These are phyloP conservation scores for Lichtheimia corymbifera DNA, from an alignment of 371 early-diverging fungal species.

Conservation along the genomic window DNA sequence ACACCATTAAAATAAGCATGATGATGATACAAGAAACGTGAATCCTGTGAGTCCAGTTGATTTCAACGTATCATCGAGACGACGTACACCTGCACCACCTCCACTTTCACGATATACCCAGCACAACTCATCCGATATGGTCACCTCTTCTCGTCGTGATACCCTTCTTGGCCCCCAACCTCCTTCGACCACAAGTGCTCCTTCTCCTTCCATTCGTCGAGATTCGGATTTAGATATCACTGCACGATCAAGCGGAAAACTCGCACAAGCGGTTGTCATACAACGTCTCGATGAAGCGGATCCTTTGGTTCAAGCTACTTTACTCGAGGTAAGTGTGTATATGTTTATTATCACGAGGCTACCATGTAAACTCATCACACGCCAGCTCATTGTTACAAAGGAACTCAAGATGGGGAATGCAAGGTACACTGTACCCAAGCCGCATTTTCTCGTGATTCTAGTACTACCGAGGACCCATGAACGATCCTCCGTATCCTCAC, in stretches of 20 bases:
- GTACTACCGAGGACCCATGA: slow-evolving; percentile 33
- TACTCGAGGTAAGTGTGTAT: slow-evolving; percentile 43
- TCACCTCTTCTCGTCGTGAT: too few species aligned
- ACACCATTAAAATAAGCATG: too few species aligned
- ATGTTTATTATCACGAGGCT: background rate
- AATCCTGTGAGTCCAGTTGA: slow-evolving; percentile 50
- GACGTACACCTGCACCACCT: slow-evolving; percentile 8
- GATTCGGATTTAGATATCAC: slow-evolving; percentile 6
- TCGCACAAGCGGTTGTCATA: slow-evolving; percentile 51
- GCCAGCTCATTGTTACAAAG: slow-evolving; percentile 48
- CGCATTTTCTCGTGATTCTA: slow-evolving; percentile 41
- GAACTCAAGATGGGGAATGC: slow-evolving; percentile 50
- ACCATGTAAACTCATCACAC: too few species aligned
- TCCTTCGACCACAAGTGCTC: too few species aligned
- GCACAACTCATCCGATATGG: too few species aligned
- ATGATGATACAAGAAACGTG: slow-evolving; percentile 15
- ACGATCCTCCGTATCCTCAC: slow-evolving; percentile 27
- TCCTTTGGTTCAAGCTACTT: slow-evolving; percentile 43
- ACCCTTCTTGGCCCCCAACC: too few species aligned
- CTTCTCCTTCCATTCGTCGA: background rate
- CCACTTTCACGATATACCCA: slow-evolving; percentile 13
- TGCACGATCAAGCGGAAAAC: slow-evolving; percentile 14
- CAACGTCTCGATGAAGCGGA: slow-evolving; percentile 47
- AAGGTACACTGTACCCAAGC: slow-evolving; percentile 54
- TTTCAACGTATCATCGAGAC: slow-evolving; percentile 21